Evolutionary conservation across 2,329 filamentous ascomycete species (phyloP).

Genomic region (Stachybotrys echinatus): DNA sequence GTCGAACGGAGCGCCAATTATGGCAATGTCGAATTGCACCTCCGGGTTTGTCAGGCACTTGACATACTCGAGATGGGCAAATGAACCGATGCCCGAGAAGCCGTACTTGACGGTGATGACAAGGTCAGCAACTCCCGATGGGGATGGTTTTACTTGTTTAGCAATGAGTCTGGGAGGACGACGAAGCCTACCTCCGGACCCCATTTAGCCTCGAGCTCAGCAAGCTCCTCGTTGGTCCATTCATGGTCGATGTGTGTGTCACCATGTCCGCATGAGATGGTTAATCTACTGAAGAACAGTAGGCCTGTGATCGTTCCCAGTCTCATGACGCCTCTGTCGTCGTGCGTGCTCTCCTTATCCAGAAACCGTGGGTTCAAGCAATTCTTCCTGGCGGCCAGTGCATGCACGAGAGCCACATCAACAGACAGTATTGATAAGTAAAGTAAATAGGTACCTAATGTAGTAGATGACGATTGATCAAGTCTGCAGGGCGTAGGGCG

Average conservation of each 20-base stretch:
- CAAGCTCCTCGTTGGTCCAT: constrained; percentile 44
- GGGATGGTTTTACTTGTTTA: no score
- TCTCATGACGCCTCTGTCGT: constrained; percentile 23
- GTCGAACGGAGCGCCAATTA: constrained; percentile 22
- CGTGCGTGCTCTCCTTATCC: no score
- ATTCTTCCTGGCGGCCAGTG: no score
- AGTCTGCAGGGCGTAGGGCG: no score
- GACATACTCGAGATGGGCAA: constrained; percentile 64
- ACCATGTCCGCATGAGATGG: constrained; percentile 18
- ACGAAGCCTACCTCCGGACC: constrained; percentile 43
- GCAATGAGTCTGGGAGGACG: background rate
- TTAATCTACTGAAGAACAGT: constrained; percentile 18
- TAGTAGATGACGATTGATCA: no score
- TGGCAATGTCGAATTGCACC: constrained; percentile 41
- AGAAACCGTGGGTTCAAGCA: no score
- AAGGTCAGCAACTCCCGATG: no score
- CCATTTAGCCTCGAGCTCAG: constrained; percentile 53
- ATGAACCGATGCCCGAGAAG: constrained; percentile 71
- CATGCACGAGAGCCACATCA: no score
- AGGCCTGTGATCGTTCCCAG: constrained; percentile 15
- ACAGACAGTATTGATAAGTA: no score
- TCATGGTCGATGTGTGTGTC: constrained; percentile 29
- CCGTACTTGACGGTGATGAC: constrained; percentile 31
- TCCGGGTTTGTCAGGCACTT: constrained; percentile 64
- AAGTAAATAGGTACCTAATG: no score